These are phyloP conservation scores for Sisymbrium altissimum DNA, from an alignment of 345 rosid genomes.

Conservation along the genomic window DNA sequence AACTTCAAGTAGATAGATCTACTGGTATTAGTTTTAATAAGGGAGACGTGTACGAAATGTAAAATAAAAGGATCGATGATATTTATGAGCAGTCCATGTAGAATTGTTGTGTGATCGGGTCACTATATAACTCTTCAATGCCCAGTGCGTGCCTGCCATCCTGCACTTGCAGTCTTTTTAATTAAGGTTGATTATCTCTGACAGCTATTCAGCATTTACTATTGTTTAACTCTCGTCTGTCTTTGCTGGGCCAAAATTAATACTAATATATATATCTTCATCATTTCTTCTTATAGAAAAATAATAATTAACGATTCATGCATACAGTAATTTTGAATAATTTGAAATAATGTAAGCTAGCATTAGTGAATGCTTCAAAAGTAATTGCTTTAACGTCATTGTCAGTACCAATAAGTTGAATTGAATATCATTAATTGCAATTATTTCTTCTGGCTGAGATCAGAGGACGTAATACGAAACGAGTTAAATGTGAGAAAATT, in stretches of 20 bases:
- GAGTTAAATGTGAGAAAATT: neutral
- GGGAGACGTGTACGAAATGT: neutral
- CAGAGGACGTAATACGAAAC: neutral
- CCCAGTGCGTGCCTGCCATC: neutral
- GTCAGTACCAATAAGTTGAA: neutral
- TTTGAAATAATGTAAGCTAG: neutral
- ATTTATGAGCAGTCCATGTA: neutral
- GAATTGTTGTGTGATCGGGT: neutral
- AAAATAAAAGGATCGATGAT: neutral
- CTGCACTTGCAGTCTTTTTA: neutral
- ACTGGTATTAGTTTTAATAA: neutral
- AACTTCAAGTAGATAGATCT: neutral
- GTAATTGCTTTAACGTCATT: neutral
- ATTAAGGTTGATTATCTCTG: neutral
- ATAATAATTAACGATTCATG: too few species aligned
- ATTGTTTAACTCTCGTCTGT: neutral
- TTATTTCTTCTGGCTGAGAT: neutral
- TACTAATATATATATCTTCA: too few species aligned
- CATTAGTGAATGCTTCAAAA: neutral
- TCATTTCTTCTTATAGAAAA: too few species aligned
- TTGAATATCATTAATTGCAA: neutral
- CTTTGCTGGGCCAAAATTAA: neutral
- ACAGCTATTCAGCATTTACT: neutral
- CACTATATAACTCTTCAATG: neutral
- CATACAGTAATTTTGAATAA: neutral